Base-by-base conservation (phyloP, 2,329 filamentous ascomycete genomes). In the Colletotrichum australisinense region DNA sequence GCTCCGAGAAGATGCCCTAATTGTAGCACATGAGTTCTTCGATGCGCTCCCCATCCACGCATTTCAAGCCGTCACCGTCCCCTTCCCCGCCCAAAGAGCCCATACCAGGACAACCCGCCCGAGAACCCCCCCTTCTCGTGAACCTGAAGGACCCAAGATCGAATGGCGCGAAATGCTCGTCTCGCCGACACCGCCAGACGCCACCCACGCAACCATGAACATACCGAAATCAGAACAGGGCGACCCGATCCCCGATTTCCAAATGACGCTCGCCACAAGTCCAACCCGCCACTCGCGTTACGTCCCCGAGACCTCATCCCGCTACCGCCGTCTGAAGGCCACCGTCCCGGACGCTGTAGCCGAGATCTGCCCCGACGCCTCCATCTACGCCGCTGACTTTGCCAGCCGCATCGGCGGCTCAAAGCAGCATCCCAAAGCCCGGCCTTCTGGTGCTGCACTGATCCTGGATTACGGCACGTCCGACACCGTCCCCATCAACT, bases 1-100 rank as follows among this genome's bases (percentile, higher is more conserved):
- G 90, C 74, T 84, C 91, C 26, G 88, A 89, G 73, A 94, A 93
- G 80, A 94, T 92, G 26, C 96, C 97, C 97, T 98, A 82, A 97
- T 99, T 74, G 90, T 98, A 62, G 97, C 97, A 5, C 97, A 99
- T 81, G 97, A 99, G 81, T 98, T 99, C 87, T 99, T 99, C 84
- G 97, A 99, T 78, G 97, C 97, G 2, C 91, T 99, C 0, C 97
- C 97, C 42, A 98, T 99, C 77, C 95, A 99, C 82, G 92, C 94
- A 74, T 99, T 99, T 81, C 93, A 98, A 82, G 93, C 94, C 16
- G 88, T 96, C 63, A 80, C 83, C 6, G 81, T 86, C 68, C 38
- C 63, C 42, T 80, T 77, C 67, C 30, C 74, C 68, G 42, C 74
- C 69, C 55, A 73, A 57, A 53, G 71, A 64, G 12, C 68, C 60